phyloP scores from a whole-genome alignment of 2,329 filamentous ascomycete genomes.

The Colletotrichum ledebouriae region DNA sequence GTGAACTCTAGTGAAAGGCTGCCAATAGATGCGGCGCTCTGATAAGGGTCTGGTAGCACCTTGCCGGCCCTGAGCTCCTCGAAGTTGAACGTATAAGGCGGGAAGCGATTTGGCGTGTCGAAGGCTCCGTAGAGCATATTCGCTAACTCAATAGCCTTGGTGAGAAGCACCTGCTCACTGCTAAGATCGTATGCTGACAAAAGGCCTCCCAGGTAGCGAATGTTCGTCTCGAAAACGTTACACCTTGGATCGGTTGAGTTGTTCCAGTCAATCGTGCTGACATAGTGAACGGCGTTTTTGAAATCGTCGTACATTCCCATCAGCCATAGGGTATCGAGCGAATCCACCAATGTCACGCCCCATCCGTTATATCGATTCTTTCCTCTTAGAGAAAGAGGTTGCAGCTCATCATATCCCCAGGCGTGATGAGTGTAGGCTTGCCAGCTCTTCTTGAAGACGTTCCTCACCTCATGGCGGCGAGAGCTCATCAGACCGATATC shows the following conservation, averaged over 20 bases:
- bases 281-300: conserved; percentile 59
- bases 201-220: conserved; percentile 78
- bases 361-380: conserved; percentile 61
- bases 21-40: conserved; percentile 65
- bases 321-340: conserved; percentile 66
- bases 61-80: conserved; percentile 38
- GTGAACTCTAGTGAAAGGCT: conserved; percentile 81
- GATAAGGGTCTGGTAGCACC: conserved; percentile 43
- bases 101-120: conserved; percentile 78
- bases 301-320: conserved; percentile 67
- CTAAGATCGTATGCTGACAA: conserved; percentile 79
- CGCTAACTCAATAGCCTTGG: conserved; percentile 73
- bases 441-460: conserved; percentile 56
- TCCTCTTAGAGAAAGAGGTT: conserved; percentile 55
- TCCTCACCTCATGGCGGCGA: conserved; percentile 50
- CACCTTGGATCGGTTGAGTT: conserved; percentile 59
- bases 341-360: conserved; percentile 61
- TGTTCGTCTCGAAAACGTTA: conserved; percentile 79
- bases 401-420: conserved; percentile 62
- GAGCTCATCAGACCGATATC: conserved; percentile 54
- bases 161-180: conserved; percentile 65
- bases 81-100: conserved; percentile 49
- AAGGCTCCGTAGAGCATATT: conserved; percentile 76
- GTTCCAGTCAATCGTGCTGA: conserved; percentile 65
- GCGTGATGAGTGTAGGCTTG: conserved; percentile 58